Percentiles rank a stretch among this genome's conserved stretches.
These are phyloP conservation scores for Bipolaris oryzae DNA, from an alignment of 2,329 filamentous ascomycete genomes.

Conservation along the genomic window DNA sequence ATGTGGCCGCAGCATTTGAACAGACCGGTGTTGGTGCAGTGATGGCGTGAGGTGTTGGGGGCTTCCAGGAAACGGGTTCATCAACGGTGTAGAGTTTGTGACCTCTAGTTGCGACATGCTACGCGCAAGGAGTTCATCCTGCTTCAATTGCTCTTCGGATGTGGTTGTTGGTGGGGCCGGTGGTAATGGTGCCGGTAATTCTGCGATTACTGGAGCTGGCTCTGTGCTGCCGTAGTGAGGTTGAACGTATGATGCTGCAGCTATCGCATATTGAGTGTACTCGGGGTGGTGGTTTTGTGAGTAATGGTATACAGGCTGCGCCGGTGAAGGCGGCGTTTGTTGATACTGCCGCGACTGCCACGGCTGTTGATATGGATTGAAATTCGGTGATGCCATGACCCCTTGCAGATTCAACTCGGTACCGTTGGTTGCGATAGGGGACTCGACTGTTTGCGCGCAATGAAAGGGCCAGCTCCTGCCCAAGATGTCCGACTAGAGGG, in stretches of 20 bases:
- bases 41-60: conserved; percentile 3
- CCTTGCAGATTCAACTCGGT: background rate
- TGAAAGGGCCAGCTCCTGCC: background rate
- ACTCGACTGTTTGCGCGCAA: background rate
- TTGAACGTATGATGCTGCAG: conserved; percentile 20
- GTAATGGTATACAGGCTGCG: conserved; percentile 12
- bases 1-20: conserved; percentile 14
- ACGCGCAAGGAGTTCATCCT: conserved; percentile 40
- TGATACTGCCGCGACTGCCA: conserved; percentile 20
- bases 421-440: background rate
- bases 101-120: conserved; percentile 39
- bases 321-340: conserved; percentile 8
- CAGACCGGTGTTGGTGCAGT: conserved; percentile 5
- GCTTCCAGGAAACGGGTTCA: background rate
- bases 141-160: conserved; percentile 34
- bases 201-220: conserved; percentile 27
- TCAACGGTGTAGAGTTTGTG: conserved; percentile 27
- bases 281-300: conserved; percentile 14
- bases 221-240: conserved; percentile 27
- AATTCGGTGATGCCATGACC: conserved; percentile 8
- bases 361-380: conserved; percentile 5
- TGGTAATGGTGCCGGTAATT: conserved; percentile 38
- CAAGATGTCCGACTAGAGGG: background rate
- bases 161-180: conserved; percentile 34
- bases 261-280: conserved; percentile 6